Percentiles rank a stretch among this genome's conserved stretches.
Conservation (phyloP, 202 grass and related monocot genomes). For the Panicum hallii region DNA sequence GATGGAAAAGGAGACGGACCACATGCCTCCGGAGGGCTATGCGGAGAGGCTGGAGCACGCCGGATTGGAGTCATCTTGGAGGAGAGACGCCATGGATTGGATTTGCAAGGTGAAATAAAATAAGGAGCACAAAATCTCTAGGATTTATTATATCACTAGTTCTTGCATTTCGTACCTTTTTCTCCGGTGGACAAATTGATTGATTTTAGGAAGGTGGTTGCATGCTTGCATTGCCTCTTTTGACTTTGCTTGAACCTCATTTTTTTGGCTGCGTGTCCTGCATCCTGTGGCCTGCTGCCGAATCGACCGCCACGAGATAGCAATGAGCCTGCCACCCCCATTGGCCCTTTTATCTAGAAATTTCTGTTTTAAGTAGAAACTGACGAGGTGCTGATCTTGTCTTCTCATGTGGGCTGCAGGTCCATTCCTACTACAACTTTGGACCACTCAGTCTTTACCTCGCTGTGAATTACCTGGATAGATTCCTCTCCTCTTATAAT, state of each 20-base stretch:
- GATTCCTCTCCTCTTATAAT: slow-evolving; percentile 74
- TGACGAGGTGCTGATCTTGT: slow-evolving; percentile 48
- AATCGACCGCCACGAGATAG: slow-evolving; percentile 40
- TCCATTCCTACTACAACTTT: slow-evolving; percentile 85
- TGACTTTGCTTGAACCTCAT: slow-evolving; percentile 35
- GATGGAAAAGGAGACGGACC: slow-evolving; percentile 74
- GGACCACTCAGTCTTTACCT: slow-evolving; percentile 77
- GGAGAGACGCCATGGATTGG: slow-evolving; percentile 79
- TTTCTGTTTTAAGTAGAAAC: slow-evolving; percentile 44
- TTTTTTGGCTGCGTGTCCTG: slow-evolving; percentile 24
- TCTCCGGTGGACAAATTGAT: slow-evolving; percentile 11
- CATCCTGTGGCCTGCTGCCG: slow-evolving; percentile 41
- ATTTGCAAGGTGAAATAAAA: slow-evolving; percentile 74
- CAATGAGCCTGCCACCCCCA: slow-evolving; percentile 7
- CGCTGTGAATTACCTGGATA: slow-evolving; percentile 87
- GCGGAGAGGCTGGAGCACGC: slow-evolving; percentile 56
- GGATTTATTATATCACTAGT: slow-evolving; percentile 11
- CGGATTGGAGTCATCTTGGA: slow-evolving; percentile 59
- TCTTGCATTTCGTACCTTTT: slow-evolving; percentile 22
- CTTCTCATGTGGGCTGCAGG: slow-evolving; percentile 64
- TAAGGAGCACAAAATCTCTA: neutral
- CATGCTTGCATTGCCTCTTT: slow-evolving; percentile 48
- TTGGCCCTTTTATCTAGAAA: slow-evolving; percentile 32
- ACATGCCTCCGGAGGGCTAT: slow-evolving; percentile 61
- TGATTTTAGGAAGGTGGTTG: slow-evolving; percentile 42